phyloP scores from a whole-genome alignment of 306 rosid species.

The Cotoneaster glaucophyllus region DNA sequence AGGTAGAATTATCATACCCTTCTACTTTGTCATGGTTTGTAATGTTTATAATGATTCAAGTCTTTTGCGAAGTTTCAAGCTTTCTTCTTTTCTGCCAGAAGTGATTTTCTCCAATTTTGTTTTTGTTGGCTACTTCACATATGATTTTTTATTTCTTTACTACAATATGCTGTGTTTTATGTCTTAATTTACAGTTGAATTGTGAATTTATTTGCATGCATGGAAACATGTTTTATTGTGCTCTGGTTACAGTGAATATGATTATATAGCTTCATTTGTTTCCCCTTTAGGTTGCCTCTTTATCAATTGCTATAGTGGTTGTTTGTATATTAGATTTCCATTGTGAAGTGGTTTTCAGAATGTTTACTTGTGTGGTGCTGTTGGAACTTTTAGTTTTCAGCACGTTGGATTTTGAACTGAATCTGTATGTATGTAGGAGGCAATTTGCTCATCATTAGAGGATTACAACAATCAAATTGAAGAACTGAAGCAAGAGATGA shows the following conservation, averaged over 20 bases:
- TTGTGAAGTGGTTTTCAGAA: background rate
- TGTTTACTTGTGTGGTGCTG: background rate
- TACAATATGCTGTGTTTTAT: background rate
- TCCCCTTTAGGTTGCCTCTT: background rate
- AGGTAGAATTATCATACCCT: constrained; percentile 35
- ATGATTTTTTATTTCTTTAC: background rate
- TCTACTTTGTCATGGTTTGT: background rate
- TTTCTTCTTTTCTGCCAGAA: background rate
- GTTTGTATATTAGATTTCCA: background rate
- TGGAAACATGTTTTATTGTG: no score
- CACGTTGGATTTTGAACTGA: background rate
- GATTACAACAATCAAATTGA: constrained; percentile 99
- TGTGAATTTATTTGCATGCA: background rate
- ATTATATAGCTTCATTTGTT: no score
- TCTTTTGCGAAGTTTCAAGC: background rate
- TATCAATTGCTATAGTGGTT: background rate
- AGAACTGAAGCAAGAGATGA: constrained; percentile 89
- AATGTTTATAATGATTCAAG: background rate
- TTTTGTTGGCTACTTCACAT: background rate
- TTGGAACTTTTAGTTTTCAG: background rate
- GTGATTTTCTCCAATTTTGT: background rate
- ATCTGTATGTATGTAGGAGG: constrained; percentile 54
- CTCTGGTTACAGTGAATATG: no score
- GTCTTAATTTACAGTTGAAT: background rate
- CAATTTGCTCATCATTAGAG: constrained; percentile 88